Conservation (phyloP, 2,329 filamentous ascomycete genomes). For the Xylariaceae sp. region DNA sequence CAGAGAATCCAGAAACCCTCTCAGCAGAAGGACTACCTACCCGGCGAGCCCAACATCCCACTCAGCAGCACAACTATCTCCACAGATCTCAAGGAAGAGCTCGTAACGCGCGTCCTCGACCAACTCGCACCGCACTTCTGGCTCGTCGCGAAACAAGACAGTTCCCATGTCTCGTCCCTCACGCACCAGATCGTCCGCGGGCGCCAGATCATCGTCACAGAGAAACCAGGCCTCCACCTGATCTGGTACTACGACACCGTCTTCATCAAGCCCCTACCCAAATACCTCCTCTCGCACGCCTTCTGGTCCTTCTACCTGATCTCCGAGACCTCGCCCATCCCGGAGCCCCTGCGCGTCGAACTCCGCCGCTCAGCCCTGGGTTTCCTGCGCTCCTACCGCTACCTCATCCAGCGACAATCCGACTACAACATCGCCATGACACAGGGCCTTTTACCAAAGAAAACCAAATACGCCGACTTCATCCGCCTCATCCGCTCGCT, state of each 20-base stretch:
- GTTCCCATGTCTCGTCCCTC: conserved; percentile 3
- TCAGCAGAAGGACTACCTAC: not conserved
- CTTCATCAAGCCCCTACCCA: conserved; percentile 18
- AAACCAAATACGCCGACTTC: conserved; percentile 43
- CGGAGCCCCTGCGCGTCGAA: not conserved
- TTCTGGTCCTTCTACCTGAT: conserved; percentile 14
- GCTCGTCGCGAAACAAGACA: not conserved
- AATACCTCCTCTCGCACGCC: conserved; percentile 11
- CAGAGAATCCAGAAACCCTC: not conserved
- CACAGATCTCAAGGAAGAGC: not conserved
- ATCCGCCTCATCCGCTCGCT: conserved; percentile 3
- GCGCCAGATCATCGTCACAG: conserved; percentile 16
- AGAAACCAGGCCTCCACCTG: conserved; percentile 15
- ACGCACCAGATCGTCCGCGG: conserved; percentile 11
- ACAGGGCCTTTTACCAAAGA: conserved; percentile 23
- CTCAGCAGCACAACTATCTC: not conserved
- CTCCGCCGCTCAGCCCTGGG: conserved; percentile 7
- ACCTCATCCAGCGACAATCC: conserved; percentile 10
- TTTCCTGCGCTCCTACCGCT: conserved; percentile 15
- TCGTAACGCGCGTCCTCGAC: not conserved
- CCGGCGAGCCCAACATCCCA: not conserved
- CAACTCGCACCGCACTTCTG: not conserved
- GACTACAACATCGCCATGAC: conserved; percentile 9
- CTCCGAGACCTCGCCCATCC: not conserved
- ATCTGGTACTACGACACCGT: conserved; percentile 16